Conservation (phyloP, 129 eudicot species). For the Silybum marianum region DNA sequence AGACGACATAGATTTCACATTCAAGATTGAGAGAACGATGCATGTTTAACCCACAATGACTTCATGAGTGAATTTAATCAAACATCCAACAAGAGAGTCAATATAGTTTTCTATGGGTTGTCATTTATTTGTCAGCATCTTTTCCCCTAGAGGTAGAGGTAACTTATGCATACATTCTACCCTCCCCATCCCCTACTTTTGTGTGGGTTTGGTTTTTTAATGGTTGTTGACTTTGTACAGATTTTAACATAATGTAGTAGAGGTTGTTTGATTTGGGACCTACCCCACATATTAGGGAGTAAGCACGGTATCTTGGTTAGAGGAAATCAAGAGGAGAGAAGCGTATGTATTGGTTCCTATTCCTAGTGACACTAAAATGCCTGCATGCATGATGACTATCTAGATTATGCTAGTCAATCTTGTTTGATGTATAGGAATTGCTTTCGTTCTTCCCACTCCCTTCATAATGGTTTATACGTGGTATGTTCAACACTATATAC, state of each 20-base stretch:
- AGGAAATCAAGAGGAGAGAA: constrained; percentile 9
- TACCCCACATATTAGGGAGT: neutral
- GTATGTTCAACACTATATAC: constrained; percentile 29
- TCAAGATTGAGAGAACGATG: too few relatives aligned
- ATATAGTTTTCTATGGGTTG: neutral
- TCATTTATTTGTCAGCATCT: neutral
- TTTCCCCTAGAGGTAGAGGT: neutral
- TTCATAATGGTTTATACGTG: constrained; percentile 52
- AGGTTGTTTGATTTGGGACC: neutral
- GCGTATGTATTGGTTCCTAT: constrained; percentile 41
- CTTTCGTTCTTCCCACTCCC: constrained; percentile 47
- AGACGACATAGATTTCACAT: too few relatives aligned
- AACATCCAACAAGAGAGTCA: neutral
- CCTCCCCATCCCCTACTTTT: neutral
- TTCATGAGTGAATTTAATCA: neutral
- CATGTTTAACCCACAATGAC: neutral
- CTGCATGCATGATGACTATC: constrained; percentile 58
- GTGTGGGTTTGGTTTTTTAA: neutral
- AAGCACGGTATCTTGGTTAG: neutral
- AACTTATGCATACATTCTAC: neutral
- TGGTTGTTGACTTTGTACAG: neutral
- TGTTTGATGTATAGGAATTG: constrained; percentile 52
- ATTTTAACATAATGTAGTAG: neutral
- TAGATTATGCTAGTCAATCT: constrained; percentile 48
- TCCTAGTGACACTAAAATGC: too few relatives aligned